Evolutionary conservation across 768 basidiomycete genomes (phyloP).

Genomic region (Boletus tylopilopsis): DNA sequence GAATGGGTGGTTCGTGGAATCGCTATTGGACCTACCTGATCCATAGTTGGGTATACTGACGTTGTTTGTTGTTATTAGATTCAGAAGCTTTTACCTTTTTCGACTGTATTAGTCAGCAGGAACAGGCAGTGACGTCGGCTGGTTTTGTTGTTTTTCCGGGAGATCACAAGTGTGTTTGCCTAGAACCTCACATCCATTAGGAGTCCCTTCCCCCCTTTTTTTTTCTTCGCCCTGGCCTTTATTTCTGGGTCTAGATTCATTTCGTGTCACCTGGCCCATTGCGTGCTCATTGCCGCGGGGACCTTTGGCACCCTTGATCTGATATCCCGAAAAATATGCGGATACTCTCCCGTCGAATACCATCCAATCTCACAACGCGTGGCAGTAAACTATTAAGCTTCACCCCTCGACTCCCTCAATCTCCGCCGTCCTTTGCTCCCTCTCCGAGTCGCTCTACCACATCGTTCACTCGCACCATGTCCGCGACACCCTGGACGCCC

Average conservation of each 20-base stretch:
- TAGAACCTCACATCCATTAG: too few relatives aligned
- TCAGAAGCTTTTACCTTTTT: slow-evolving; percentile 20
- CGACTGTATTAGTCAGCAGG: slow-evolving; percentile 3
- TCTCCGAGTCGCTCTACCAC: too few relatives aligned
- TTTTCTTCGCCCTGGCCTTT: background rate
- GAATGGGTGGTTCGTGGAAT: background rate
- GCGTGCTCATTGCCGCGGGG: slow-evolving; percentile 10
- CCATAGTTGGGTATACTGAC: slow-evolving; percentile 16
- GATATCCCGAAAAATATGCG: slow-evolving; percentile 20
- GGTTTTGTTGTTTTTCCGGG: background rate
- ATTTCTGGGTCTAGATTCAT: slow-evolving; percentile 8
- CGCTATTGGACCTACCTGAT: slow-evolving; percentile 20
- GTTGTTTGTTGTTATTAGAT: slow-evolving; percentile 31
- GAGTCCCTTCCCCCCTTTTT: background rate
- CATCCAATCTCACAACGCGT: slow-evolving; percentile 20
- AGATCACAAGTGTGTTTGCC: too few relatives aligned
- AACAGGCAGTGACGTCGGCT: background rate
- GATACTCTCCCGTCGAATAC: slow-evolving; percentile 7
- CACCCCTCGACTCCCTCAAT: slow-evolving; percentile 4
- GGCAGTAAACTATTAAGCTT: slow-evolving; percentile 21
- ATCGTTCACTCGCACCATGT: slow-evolving; percentile 26
- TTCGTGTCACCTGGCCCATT: slow-evolving; percentile 11
- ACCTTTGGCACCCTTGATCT: slow-evolving; percentile 32
- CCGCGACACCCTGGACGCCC: slow-evolving; percentile 48
- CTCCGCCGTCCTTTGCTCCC: slow-evolving; percentile 6